Percentiles rank a stretch among this genome's conserved stretches.
phyloP scores from a whole-genome alignment of 768 basidiomycete species.

The Naganishia kalamii region DNA sequence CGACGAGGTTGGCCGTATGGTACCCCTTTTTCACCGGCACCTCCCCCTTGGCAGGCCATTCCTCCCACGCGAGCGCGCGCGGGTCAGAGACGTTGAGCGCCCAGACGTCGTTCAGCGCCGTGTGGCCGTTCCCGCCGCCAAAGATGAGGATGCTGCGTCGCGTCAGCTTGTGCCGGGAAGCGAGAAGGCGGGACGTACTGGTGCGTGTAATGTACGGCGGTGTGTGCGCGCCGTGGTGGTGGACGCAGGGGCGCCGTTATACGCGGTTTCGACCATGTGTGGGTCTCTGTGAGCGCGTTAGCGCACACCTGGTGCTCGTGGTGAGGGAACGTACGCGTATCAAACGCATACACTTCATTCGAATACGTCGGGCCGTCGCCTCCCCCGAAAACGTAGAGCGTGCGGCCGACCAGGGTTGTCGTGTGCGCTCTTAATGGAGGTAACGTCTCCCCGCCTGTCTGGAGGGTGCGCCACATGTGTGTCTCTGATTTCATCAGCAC shows the following conservation, averaged over 20 bases:
- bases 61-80: constrained; percentile 56
- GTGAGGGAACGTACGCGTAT: constrained; percentile 56
- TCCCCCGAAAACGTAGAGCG: constrained; percentile 77
- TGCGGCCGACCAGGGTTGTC: constrained; percentile 65
- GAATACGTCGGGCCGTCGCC: constrained; percentile 77
- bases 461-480: constrained; percentile 79
- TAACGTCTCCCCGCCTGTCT: constrained; percentile 68
- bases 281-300: constrained; percentile 38
- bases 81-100: constrained; percentile 61
- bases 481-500: constrained; percentile 55
- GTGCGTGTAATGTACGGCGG: constrained; percentile 64
- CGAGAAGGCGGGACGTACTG: too few relatives aligned
- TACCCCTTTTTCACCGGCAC: constrained; percentile 57
- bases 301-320: too few relatives aligned
- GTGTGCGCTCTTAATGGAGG: constrained; percentile 83
- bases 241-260: constrained; percentile 44
- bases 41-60: constrained; percentile 56
- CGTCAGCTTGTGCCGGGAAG: too few relatives aligned
- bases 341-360: constrained; percentile 72
- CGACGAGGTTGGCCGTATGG: constrained; percentile 81
- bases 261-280: constrained; percentile 43
- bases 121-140: constrained; percentile 86
- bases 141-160: constrained; percentile 83
- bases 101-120: constrained; percentile 88
- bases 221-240: constrained; percentile 76